phyloP scores from a whole-genome alignment of 805 yeast genomes.

The Hyphopichia homilentoma region DNA sequence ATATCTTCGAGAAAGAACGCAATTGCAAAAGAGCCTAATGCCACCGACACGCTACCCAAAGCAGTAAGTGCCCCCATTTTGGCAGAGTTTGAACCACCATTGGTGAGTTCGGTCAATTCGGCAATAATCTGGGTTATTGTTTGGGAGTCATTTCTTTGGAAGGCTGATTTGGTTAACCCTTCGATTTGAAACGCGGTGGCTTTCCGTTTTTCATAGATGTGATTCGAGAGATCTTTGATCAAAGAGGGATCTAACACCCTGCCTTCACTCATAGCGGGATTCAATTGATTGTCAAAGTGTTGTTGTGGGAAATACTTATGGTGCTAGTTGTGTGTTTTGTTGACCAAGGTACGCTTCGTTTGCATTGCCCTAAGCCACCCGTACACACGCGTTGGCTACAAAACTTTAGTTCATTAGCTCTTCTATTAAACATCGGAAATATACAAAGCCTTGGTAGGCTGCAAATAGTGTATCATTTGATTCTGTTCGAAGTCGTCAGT shows the following conservation, averaged over 20 bases:
- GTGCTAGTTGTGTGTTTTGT: slow-evolving; percentile 7
- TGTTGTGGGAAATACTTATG: neutral
- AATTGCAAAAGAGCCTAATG: slow-evolving; percentile 79
- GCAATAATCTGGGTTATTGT: slow-evolving; percentile 61
- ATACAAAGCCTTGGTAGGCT: too few species aligned
- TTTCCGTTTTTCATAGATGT: slow-evolving; percentile 43
- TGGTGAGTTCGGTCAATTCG: slow-evolving; percentile 76
- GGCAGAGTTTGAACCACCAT: slow-evolving; percentile 62
- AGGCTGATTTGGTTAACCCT: slow-evolving; percentile 65
- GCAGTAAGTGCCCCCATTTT: slow-evolving; percentile 96
- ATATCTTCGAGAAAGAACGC: slow-evolving; percentile 80
- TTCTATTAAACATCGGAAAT: too few species aligned
- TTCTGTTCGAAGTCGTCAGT: too few species aligned
- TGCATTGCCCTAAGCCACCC: too few species aligned
- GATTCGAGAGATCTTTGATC: slow-evolving; percentile 41
- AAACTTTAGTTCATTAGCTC: too few species aligned
- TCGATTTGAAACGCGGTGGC: slow-evolving; percentile 65
- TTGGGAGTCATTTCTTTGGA: slow-evolving; percentile 57
- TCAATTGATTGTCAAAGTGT: too few species aligned
- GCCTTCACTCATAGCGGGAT: slow-evolving; percentile 20
- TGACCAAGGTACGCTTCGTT: slow-evolving; percentile 13
- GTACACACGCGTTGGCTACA: too few species aligned
- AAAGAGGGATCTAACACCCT: slow-evolving; percentile 31
- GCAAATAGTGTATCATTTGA: too few species aligned
- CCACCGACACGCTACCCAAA: slow-evolving; percentile 92